These are phyloP conservation scores for Cryphonectria naterciae DNA, from an alignment of 2,329 filamentous ascomycete species.

Conservation along the genomic window DNA sequence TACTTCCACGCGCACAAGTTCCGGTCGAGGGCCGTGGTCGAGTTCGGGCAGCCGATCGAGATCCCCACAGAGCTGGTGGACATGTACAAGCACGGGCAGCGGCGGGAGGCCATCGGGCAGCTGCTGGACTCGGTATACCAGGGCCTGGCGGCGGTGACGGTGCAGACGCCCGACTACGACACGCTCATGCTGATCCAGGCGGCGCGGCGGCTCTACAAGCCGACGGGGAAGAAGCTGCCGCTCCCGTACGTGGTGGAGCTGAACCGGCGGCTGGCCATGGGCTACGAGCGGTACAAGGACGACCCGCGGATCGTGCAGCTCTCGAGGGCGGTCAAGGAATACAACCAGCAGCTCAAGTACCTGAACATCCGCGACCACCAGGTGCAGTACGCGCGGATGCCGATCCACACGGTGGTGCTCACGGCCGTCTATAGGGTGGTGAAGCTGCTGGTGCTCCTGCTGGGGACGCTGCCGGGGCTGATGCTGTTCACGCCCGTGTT, in stretches of 20 bases:
- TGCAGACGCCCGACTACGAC: slow-evolving; percentile 91
- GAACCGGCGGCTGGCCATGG: slow-evolving; percentile 86
- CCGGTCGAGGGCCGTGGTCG: slow-evolving; percentile 90
- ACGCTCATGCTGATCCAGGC: slow-evolving; percentile 97
- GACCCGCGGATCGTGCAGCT: slow-evolving; percentile 81
- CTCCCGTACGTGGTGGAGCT: slow-evolving; percentile 92
- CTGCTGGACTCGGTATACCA: slow-evolving; percentile 87
- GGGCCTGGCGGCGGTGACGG: slow-evolving; percentile 83
- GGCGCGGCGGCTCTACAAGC: slow-evolving; percentile 89
- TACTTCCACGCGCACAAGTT: slow-evolving; percentile 99
- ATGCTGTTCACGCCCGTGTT: slow-evolving; percentile 89
- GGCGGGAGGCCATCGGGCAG: slow-evolving; percentile 83
- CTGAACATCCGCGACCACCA: slow-evolving; percentile 92
- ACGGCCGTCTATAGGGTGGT: slow-evolving; percentile 78
- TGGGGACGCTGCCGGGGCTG: slow-evolving; percentile 84
- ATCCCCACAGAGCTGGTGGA: slow-evolving; percentile 81
- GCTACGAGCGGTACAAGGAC: slow-evolving; percentile 90
- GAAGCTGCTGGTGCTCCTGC: slow-evolving; percentile 76
- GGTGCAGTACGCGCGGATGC: slow-evolving; percentile 87
- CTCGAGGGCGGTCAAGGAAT: slow-evolving; percentile 75
- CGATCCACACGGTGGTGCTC: slow-evolving; percentile 73
- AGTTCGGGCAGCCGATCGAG: slow-evolving; percentile 90
- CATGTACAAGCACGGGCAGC: slow-evolving; percentile 80
- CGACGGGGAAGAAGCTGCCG: slow-evolving; percentile 89
- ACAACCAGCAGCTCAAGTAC: slow-evolving; percentile 85